Base-by-base conservation (phyloP, 352 stramenopile species). In the Phytopythium montanum region DNA sequence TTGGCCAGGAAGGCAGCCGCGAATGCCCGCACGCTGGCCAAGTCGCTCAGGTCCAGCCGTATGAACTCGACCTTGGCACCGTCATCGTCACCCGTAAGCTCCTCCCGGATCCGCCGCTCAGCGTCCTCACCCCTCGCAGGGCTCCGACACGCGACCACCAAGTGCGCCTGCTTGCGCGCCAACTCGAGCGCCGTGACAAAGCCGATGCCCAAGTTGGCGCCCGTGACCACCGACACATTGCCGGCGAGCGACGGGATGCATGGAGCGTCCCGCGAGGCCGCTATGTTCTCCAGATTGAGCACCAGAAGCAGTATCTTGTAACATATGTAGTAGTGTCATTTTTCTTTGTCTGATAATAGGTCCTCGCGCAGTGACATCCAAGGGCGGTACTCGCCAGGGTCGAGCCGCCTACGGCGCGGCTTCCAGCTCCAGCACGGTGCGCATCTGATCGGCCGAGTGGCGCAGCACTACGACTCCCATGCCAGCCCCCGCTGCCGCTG, bases 221-320 rank as follows among this genome's bases (percentile, higher is more conserved):
- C 88, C 9, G 89, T 97, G 39, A 97, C 83, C 66, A 96, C 70
- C 28, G 72, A 84, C 26, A 96, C 48, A 33, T 81, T 95, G 28
- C 61, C 76, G n/a, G n/a, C n/a, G n/a, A n/a, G n/a, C n/a, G n/a
- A n/a, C n/a, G n/a, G n/a, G n/a, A n/a, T n/a, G n/a, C n/a, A n/a
- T n/a, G n/a, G n/a, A n/a, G n/a, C n/a, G n/a, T n/a, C n/a, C n/a
- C n/a, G n/a, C n/a, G n/a, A n/a, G n/a, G n/a, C n/a, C n/a, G n/a
- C n/a, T n/a, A n/a, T n/a, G n/a, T n/a, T n/a, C n/a, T n/a, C n/a
- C n/a, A n/a, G n/a, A n/a, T n/a, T n/a, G n/a, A n/a, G n/a, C n/a
- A n/a, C n/a, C n/a, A n/a, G n/a, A n/a, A n/a, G n/a, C n/a, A n/a
- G n/a, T n/a, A n/a, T n/a, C n/a, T n/a, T n/a, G n/a, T n/a, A n/a